phyloP scores from a whole-genome alignment of 345 rosid species.

The Corchorus capsularis region DNA sequence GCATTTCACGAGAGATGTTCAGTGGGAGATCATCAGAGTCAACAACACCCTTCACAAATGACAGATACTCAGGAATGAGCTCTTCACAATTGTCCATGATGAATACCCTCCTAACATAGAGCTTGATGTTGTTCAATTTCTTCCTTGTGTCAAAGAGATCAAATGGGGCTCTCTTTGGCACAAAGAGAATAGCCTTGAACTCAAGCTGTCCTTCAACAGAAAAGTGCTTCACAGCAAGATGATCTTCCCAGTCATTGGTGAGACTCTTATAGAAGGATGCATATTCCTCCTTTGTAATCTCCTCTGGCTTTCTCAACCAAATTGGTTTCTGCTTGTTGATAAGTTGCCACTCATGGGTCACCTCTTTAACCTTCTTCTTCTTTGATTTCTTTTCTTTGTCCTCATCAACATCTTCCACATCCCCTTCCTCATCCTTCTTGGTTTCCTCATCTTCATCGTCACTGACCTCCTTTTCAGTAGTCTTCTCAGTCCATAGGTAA shows the following conservation, averaged over 20 bases:
- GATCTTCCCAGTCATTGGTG: constrained; percentile 51
- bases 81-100: constrained; percentile 55
- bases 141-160: constrained; percentile 45
- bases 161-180: constrained; percentile 41
- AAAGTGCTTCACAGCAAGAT: constrained; percentile 45
- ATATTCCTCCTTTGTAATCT: constrained; percentile 45
- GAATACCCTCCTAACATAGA: constrained; percentile 44
- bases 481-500: constrained; percentile 46
- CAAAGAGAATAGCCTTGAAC: constrained; percentile 46
- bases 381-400: constrained; percentile 40
- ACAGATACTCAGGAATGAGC: constrained; percentile 44
- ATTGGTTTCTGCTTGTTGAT: constrained; percentile 49
- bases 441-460: constrained; percentile 46
- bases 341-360: constrained; percentile 43
- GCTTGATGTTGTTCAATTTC: constrained; percentile 46
- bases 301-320: constrained; percentile 47
- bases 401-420: constrained; percentile 40
- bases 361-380: constrained; percentile 47
- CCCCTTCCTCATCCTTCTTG: constrained; percentile 42
- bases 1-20: constrained; percentile 46
- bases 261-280: constrained; percentile 44
- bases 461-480: constrained; percentile 42
- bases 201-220: constrained; percentile 51
- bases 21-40: constrained; percentile 44
- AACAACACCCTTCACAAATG: constrained; percentile 28